Conservation (phyloP, 371 early-diverging fungal genomes). For the Mortierella polycephala region DNA sequence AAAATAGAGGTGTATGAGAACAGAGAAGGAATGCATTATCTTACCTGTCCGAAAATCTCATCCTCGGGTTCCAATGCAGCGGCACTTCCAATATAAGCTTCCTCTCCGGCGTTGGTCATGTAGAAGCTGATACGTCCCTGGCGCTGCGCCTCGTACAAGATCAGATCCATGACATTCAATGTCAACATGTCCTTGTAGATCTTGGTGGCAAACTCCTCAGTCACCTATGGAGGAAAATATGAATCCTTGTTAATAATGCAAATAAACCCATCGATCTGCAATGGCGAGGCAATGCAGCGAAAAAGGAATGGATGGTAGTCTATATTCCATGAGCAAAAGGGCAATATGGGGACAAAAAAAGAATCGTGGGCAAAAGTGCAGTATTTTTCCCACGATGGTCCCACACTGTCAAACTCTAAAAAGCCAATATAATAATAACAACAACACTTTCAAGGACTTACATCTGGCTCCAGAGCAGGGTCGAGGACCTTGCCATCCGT, state of each 20-base stretch:
- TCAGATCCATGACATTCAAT: conserved; percentile 90
- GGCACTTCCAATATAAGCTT: conserved; percentile 93
- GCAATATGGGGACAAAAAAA: not conserved
- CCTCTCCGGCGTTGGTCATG: conserved; percentile 98
- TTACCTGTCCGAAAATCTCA: conserved; percentile 90
- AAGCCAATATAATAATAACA: not conserved
- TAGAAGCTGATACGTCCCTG: conserved; percentile 98
- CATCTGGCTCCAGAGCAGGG: conserved; percentile 79
- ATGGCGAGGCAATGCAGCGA: not conserved
- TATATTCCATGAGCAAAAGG: not conserved
- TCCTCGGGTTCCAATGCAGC: conserved; percentile 89
- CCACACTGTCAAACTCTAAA: conserved; percentile 15
- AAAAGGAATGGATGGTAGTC: not conserved
- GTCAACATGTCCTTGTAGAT: conserved; percentile 93
- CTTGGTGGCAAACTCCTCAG: conserved; percentile 76
- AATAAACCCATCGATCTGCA: not conserved
- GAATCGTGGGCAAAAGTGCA: not conserved
- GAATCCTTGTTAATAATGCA: not conserved
- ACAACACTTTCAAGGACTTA: conserved; percentile 22
- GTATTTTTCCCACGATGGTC: conserved; percentile 25
- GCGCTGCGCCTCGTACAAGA: conserved; percentile 97
- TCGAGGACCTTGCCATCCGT: conserved; percentile 82
- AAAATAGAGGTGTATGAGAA: too few species aligned
- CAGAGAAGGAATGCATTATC: not conserved
- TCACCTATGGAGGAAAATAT: conserved; percentile 57